A percentile compares a stretch with the other conserved stretches of the same genome.
phyloP scores from a whole-genome alignment of 2,329 filamentous ascomycete species.

The Pseudocercospora pini-densiflorae region DNA sequence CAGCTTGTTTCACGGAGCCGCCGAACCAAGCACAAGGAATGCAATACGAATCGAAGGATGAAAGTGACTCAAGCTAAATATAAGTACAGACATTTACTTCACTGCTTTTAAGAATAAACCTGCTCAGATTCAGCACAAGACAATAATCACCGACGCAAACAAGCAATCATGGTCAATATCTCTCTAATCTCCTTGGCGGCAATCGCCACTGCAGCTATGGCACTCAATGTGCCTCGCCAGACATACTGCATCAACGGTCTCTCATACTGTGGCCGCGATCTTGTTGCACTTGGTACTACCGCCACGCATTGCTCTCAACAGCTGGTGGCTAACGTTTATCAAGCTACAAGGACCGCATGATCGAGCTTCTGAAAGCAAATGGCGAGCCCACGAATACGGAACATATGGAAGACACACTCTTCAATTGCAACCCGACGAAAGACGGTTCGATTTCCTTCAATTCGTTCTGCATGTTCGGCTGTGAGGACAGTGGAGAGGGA shows the following conservation, averaged over 20 bases:
- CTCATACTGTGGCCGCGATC: background rate
- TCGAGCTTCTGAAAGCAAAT: background rate
- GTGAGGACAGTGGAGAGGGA: background rate
- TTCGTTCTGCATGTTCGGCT: background rate
- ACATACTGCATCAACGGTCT: background rate
- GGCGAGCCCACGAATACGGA: background rate
- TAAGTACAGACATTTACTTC: background rate
- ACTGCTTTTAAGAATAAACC: background rate
- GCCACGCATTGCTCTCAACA: background rate
- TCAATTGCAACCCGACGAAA: background rate
- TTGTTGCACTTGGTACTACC: background rate
- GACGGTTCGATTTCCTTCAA: background rate
- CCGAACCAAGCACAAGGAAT: background rate
- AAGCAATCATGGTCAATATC: background rate
- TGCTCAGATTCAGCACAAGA: background rate
- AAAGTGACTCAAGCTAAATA: background rate
- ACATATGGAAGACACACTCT: background rate
- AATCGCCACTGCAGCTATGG: background rate
- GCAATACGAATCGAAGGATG: background rate
- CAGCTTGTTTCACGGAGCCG: background rate
- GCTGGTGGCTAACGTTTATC: background rate
- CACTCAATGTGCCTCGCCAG: background rate
- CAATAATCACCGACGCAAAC: background rate
- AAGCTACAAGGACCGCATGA: background rate
- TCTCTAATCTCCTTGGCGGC: background rate